Conservation (phyloP, 2,329 filamentous ascomycete species). For the Apiospora phragmitis region DNA sequence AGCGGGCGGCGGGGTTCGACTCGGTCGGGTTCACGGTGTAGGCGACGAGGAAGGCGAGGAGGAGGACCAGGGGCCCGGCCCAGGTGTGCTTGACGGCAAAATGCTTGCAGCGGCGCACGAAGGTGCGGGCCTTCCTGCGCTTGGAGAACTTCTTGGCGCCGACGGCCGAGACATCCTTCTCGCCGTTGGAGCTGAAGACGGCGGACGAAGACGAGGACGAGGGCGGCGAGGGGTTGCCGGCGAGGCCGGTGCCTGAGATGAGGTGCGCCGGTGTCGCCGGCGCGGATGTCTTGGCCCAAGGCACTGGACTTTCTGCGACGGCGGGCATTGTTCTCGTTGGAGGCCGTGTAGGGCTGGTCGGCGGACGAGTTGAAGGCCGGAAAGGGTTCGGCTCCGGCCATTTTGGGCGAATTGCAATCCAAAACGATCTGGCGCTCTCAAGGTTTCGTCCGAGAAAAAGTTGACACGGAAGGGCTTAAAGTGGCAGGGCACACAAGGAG, state of each 20-base stretch:
- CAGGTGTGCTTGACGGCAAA: slow-evolving; percentile 60
- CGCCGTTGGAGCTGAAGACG: slow-evolving; percentile 15
- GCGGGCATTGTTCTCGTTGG: slow-evolving; percentile 38
- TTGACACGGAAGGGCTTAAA: not conserved
- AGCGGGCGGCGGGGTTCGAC: slow-evolving; percentile 76
- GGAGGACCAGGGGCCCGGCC: slow-evolving; percentile 66
- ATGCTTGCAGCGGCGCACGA: slow-evolving; percentile 54
- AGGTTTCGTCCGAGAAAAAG: not conserved
- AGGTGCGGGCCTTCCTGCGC: slow-evolving; percentile 55
- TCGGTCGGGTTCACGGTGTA: slow-evolving; percentile 77
- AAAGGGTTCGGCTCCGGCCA: slow-evolving; percentile 55
- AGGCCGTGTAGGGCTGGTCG: slow-evolving; percentile 45
- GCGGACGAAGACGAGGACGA: slow-evolving; percentile 20
- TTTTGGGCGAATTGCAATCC: slow-evolving; percentile 23
- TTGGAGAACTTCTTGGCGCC: slow-evolving; percentile 48
- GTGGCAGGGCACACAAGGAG: not conserved
- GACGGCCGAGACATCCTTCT: slow-evolving; percentile 25
- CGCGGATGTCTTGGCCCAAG: slow-evolving; percentile 52
- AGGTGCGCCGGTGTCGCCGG: slow-evolving; percentile 57
- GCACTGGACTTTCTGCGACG: slow-evolving; percentile 58
- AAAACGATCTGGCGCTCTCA: slow-evolving; percentile 4
- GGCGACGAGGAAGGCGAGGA: slow-evolving; percentile 61
- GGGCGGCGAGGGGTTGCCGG: slow-evolving; percentile 39
- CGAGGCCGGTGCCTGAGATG: slow-evolving; percentile 54
- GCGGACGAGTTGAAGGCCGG: slow-evolving; percentile 53